Evolutionary conservation across 352 stramenopile genomes (phyloP).

Genomic region (Peronospora destructor): DNA sequence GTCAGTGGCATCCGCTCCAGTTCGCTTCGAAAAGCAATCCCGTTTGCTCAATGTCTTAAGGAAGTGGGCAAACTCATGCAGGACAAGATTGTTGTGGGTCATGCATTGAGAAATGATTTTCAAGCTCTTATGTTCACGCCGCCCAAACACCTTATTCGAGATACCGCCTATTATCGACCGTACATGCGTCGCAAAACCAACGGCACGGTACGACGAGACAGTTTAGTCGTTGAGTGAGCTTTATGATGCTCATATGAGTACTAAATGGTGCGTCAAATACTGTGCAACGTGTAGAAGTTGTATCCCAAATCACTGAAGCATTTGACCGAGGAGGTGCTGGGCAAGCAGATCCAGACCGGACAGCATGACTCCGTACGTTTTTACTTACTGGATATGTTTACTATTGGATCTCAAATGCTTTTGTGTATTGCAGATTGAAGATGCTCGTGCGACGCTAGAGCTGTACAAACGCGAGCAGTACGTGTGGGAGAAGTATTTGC

Average conservation of each 20-base stretch:
- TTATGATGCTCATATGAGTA: background rate
- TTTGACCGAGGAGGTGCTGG: constrained; percentile 61
- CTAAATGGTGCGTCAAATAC: background rate
- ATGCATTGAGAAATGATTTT: constrained; percentile 84
- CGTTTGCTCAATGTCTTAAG: constrained; percentile 74
- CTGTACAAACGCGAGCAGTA: constrained; percentile 84
- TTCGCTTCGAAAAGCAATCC: constrained; percentile 64
- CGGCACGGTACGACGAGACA: constrained; percentile 47
- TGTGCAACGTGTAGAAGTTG: constrained; percentile 53
- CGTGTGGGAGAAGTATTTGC: constrained; percentile 80
- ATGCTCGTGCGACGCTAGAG: constrained; percentile 64
- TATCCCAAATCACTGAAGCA: constrained; percentile 78
- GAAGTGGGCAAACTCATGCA: constrained; percentile 76
- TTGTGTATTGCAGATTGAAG: constrained; percentile 45
- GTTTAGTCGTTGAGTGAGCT: background rate
- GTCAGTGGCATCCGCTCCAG: constrained; percentile 76
- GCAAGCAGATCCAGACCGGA: constrained; percentile 63
- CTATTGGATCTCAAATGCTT: background rate
- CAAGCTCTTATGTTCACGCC: constrained; percentile 82
- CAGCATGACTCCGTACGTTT: constrained; percentile 79
- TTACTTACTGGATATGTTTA: background rate
- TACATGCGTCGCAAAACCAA: constrained; percentile 85
- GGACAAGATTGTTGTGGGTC: constrained; percentile 77
- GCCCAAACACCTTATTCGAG: constrained; percentile 69
- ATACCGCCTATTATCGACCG: constrained; percentile 77